Evolutionary conservation across 2,329 filamentous ascomycete species (phyloP), one percentile per base, ranked within the genome.

Genomic region (Juglanconis oblonga): DNA sequence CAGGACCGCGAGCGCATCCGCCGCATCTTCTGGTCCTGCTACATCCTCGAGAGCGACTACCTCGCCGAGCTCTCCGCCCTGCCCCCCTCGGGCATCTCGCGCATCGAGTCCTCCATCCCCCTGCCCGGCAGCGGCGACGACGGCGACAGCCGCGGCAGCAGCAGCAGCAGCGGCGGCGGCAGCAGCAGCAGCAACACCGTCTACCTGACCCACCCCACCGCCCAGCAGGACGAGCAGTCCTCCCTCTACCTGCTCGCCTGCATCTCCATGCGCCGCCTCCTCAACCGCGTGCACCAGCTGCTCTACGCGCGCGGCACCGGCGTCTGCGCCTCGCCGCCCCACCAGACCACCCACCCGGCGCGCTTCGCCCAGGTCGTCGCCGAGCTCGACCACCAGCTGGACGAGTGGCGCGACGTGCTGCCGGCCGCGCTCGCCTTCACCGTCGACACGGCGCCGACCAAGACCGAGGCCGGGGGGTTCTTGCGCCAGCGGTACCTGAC

Each of bases 21-120:
- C 13, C 71, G 81, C 1, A 81, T 82, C 55, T 83, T 83, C 62
- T 83, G 80, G 80, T 78, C 81, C 0, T 82, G 80, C 59, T 83
- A 82, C 57, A 80, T 83, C 10, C 71, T 83, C 0, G 80, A 83
- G 66, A 81, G 79, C 48, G 80, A 83, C 64, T 81, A 82, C 52
- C 74, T 83, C 13, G 80, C 81, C 4, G 81, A 83, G 62, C 70
- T 83, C 3, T 79, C 80, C 4, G 76, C 76, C 2, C 74, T 81
- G 11, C 80, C 81, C 0, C 77, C 79, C 32, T 80, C 76, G 0
- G 80, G 81, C 3, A 79, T 82, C 17, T 77, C 79, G 0, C 74
- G 78, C 6, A 80, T 82, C 32, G 81, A 83, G 60, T 81, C 79
- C 0, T 79, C 77, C 0, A 74, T 82, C 3, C 75, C 77, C 0